Evolutionary conservation across 179 eudicot genomes (phyloP), one percentile per base, ranked within the genome.

Genomic region (Nepenthes alata): DNA sequence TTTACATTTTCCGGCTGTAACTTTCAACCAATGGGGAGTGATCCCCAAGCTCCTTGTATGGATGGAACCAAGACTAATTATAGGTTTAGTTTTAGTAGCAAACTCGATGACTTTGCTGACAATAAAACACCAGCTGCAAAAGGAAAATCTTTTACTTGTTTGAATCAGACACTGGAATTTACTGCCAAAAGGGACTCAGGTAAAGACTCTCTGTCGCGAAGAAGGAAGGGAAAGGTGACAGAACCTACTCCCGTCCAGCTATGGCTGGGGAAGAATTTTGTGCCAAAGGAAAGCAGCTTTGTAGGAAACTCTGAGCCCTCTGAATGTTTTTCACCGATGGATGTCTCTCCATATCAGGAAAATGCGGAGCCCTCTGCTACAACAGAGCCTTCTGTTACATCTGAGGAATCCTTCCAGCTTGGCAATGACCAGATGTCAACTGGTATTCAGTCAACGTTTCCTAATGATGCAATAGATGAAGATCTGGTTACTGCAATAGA

Each of bases 311-410:
- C 59, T 10, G 75, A 79, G 47, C 72, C 70, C 47, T 72, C 83
- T 12, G 73, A 69, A 16, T 68, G 75, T 64, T 75, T 60, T 53
- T 79, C 80, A 13, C 83, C 83, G 11, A 79, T 79, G 70, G 74
- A 70, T 58, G 47, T 75, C 65, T 68, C 80, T 57, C 85, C 81
- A 11, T 67, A 59, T 65, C 74, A 54, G 39, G 68, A 65, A 73
- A 67, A 58, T 44, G 51, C 61, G 58, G 77, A 60, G 47, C 69
- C 53, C 47, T 70, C 65, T 61, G 73, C 74, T 14, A 70, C 25
- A 25, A 25, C 74, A 63, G 86, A 79, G 55, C 65, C 83, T 62
- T 74, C 85, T 16, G 73, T 81, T 72, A 71, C 81, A 64, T 69
- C 79, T 10, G 91, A 75, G 49, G 81, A 70, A 58, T 64, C 70